Conservation (phyloP, 116 monocot genomes). For the Iris pallida region DNA sequence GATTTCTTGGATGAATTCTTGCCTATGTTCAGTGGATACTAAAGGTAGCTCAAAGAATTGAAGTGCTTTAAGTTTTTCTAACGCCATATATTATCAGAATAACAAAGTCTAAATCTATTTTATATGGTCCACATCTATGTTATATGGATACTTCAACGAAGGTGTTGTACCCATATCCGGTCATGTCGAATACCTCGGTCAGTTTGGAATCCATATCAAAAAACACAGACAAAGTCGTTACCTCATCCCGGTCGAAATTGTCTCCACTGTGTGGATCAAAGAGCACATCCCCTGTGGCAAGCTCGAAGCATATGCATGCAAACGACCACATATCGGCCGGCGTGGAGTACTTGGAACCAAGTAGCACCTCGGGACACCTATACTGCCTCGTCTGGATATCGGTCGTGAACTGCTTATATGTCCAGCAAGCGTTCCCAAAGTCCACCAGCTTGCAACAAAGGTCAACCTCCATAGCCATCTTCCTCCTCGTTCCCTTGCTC, state of each 20-base stretch:
- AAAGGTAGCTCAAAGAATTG: no score
- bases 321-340: slow-evolving; percentile 98
- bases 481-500: slow-evolving; percentile 63
- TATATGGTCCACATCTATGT: no score
- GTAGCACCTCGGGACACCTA: slow-evolving; percentile 87
- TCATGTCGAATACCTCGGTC: no score
- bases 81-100: no score
- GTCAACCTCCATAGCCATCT: slow-evolving; percentile 68
- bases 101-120: no score
- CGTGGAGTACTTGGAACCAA: slow-evolving; percentile 95
- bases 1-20: no score
- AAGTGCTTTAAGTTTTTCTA: no score
- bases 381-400: slow-evolving; percentile 99
- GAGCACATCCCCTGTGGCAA: slow-evolving; percentile 92
- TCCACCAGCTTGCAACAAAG: slow-evolving; percentile 89
- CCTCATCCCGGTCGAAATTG: slow-evolving; percentile 97
- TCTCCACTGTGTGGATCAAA: slow-evolving; percentile 98
- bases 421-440: slow-evolving; percentile 99
- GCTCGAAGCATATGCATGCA: slow-evolving; percentile 96
- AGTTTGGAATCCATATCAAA: neutral
- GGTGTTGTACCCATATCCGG: no score
- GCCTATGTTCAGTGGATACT: no score
- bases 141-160: no score
- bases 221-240: neutral
- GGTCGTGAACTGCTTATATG: slow-evolving; percentile 97